Evolutionary conservation across 495 filamentous ascomycete species (phyloP).

Genomic region (Parachaetomium inaequale): DNA sequence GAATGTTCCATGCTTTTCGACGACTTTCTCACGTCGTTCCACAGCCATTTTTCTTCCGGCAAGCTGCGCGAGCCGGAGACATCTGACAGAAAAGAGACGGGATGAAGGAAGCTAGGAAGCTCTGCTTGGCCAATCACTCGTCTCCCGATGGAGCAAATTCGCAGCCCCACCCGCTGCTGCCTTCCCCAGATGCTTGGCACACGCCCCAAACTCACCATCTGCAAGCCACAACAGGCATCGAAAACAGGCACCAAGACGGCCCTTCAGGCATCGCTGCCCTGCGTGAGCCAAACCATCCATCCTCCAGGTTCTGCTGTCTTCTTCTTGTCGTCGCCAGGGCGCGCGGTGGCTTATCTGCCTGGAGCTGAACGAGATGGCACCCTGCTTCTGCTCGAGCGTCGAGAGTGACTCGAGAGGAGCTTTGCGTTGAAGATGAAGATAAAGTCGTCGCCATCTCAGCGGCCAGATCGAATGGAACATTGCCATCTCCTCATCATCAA

Average conservation of each 20-base stretch:
- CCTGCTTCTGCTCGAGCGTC: not conserved
- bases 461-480: not conserved
- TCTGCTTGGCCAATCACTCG: no score
- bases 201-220: not conserved
- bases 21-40: no score
- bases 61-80: no score
- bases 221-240: not conserved
- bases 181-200: conserved; percentile 12
- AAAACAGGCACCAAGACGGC: not conserved
- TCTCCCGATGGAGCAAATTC: no score
- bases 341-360: conserved; percentile 1
- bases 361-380: not conserved
- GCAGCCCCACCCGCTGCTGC: conserved; percentile 8
- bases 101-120: no score
- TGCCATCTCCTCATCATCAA: not conserved
- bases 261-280: not conserved
- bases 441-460: not conserved
- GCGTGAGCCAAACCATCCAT: not conserved
- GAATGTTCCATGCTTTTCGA: no score
- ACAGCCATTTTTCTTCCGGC: no score
- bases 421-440: not conserved
- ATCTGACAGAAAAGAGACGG: no score
- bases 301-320: no score
- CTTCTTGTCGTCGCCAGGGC: not conserved
- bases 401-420: not conserved